A percentile compares a stretch with the other conserved stretches of the same genome.
Conservation (phyloP, 2,329 filamentous ascomycete genomes). For the Alternaria ethzedia region DNA sequence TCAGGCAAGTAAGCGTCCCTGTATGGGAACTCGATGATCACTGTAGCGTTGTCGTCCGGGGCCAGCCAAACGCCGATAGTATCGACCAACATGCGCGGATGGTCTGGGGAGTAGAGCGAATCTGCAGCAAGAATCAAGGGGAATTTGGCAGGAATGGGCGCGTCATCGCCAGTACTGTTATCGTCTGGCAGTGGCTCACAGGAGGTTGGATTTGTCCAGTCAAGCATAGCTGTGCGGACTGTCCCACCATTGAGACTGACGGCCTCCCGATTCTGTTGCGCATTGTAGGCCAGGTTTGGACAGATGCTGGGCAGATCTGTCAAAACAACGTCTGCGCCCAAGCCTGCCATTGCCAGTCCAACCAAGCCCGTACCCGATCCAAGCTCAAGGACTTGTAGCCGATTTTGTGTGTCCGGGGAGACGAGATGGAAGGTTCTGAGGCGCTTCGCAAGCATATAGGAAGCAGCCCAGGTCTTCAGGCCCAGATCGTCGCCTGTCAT, state of each 20-base stretch:
- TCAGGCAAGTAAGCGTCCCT: conserved; percentile 74
- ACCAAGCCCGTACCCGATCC: conserved; percentile 92
- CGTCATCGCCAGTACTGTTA: conserved; percentile 3
- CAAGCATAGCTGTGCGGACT: conserved; percentile 70
- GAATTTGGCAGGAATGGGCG: conserved; percentile 41
- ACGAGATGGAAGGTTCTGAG: conserved; percentile 54
- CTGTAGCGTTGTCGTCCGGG: conserved; percentile 63
- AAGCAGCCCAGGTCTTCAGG: conserved; percentile 94
- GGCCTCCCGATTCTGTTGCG: conserved; percentile 65
- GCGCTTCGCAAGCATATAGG: conserved; percentile 80
- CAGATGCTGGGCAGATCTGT: conserved; percentile 88
- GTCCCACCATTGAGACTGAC: conserved; percentile 63
- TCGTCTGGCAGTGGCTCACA: conserved; percentile 25
- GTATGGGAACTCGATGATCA: conserved; percentile 81
- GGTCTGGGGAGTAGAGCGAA: conserved; percentile 82
- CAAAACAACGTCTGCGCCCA: conserved; percentile 70
- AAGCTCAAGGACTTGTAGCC: conserved; percentile 69
- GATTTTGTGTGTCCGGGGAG: not conserved
- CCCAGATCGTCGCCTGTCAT: conserved; percentile 88
- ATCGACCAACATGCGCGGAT: conserved; percentile 75
- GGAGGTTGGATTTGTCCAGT: conserved; percentile 71
- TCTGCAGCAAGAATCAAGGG: conserved; percentile 81
- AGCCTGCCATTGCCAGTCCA: conserved; percentile 81
- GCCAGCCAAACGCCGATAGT: conserved; percentile 74
- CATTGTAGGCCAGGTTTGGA: conserved; percentile 79